phyloP scores from a whole-genome alignment of 306 rosid species.

The Malus sylvestris region DNA sequence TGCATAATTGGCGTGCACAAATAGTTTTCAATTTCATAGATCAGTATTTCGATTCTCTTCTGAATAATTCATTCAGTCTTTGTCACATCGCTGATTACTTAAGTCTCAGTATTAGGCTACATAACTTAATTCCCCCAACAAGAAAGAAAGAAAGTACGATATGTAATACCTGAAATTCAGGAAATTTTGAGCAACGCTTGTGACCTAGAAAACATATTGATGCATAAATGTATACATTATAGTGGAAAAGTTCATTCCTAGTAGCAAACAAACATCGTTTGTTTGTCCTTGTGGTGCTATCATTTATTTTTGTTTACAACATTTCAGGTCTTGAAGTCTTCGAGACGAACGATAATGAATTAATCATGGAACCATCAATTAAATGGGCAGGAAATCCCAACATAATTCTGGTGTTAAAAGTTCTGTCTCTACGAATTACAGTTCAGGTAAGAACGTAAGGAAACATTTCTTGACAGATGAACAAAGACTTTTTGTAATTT shows the following conservation, averaged over 20 bases:
- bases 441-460: slow-evolving; percentile 55
- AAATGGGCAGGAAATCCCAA: slow-evolving; percentile 92
- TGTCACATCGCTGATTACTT: too few species aligned
- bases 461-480: slow-evolving; percentile 4
- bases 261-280: background rate
- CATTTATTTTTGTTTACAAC: background rate
- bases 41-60: background rate
- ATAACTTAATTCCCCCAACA: background rate
- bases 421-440: slow-evolving; percentile 48
- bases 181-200: background rate
- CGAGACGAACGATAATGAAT: slow-evolving; percentile 72
- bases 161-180: background rate
- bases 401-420: slow-evolving; percentile 48
- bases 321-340: slow-evolving; percentile 62
- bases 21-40: background rate
- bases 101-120: too few species aligned
- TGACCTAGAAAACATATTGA: background rate
- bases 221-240: background rate
- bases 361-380: slow-evolving; percentile 70
- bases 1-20: background rate
- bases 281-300: background rate
- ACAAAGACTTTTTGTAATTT: background rate
- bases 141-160: background rate
- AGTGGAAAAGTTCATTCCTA: background rate
- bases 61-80: too few species aligned